These are phyloP conservation scores for Zangia roseola DNA, from an alignment of 768 basidiomycete genomes.

Conservation along the genomic window DNA sequence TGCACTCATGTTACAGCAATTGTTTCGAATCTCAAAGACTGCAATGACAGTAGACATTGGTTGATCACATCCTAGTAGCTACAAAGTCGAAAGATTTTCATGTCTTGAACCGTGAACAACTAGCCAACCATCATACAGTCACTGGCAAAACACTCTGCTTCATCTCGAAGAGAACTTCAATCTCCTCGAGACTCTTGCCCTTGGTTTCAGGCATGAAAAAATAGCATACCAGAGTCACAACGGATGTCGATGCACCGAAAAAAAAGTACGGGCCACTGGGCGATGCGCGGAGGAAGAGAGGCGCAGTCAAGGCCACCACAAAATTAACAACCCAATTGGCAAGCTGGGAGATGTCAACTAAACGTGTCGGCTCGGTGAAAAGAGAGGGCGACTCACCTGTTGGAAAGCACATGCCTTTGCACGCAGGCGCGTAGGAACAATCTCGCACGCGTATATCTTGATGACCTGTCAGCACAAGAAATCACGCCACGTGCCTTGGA, in stretches of 20 bases:
- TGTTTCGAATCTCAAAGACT: too few relatives aligned
- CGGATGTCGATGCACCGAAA: conserved; percentile 38
- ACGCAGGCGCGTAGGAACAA: conserved; percentile 47
- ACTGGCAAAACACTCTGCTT: background rate
- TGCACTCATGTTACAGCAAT: too few relatives aligned
- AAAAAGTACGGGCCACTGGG: conserved; percentile 49
- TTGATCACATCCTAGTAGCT: too few relatives aligned
- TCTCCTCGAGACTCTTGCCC: conserved; percentile 43
- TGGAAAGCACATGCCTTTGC: conserved; percentile 43
- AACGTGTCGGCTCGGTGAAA: background rate
- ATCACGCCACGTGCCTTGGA: background rate
- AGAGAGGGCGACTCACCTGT: conserved; percentile 34
- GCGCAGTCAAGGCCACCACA: conserved; percentile 44
- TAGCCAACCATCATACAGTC: background rate
- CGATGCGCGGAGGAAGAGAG: conserved; percentile 44
- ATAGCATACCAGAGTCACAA: conserved; percentile 39
- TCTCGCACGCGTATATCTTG: conserved; percentile 44
- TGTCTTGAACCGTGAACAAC: background rate
- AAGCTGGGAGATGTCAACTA: conserved; percentile 14
- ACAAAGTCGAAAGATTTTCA: too few relatives aligned
- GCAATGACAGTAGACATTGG: too few relatives aligned
- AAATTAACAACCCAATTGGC: conserved; percentile 39
- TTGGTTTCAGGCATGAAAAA: conserved; percentile 45
- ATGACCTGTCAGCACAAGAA: conserved; percentile 22
- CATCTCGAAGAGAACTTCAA: conserved; percentile 37